Conservation (phyloP, 2,329 filamentous ascomycete genomes). For the Ceratocystis eucalypticola region DNA sequence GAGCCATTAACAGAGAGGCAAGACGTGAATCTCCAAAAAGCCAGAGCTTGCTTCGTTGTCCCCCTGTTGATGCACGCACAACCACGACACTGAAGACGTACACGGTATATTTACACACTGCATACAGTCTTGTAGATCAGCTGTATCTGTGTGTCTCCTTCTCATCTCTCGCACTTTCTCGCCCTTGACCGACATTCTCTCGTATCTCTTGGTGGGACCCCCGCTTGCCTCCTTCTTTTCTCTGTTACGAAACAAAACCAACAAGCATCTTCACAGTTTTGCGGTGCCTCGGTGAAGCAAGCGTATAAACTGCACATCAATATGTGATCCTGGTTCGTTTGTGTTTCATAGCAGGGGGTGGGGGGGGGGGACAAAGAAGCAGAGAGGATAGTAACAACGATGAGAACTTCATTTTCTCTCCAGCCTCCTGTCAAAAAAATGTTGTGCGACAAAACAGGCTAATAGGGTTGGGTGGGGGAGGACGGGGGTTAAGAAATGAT, state of each 20-base stretch:
- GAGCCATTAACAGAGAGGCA: not conserved
- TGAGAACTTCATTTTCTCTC: not conserved
- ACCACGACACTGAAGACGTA: not conserved
- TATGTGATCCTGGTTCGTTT: not conserved
- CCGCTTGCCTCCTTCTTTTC: not conserved
- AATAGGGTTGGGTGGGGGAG: not conserved
- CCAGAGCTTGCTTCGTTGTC: not conserved
- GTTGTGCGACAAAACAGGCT: not conserved
- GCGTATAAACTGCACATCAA: not conserved
- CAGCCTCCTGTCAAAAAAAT: not conserved
- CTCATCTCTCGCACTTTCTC: not conserved
- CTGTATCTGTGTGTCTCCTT: not conserved
- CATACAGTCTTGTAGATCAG: not conserved
- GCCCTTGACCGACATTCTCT: constrained; percentile 3
- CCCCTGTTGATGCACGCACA: not conserved
- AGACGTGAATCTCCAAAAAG: not conserved
- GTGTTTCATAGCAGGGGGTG: not conserved
- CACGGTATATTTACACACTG: not conserved
- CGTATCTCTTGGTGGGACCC: not conserved
- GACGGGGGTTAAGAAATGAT: not conserved
- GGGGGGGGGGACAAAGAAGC: not conserved
- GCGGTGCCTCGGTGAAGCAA: not conserved
- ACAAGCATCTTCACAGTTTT: not conserved
- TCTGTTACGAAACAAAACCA: not conserved
- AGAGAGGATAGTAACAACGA: too few relatives aligned